Evolutionary conservation across 306 rosid species (phyloP).

Genomic region (Begonia masoniana): DNA sequence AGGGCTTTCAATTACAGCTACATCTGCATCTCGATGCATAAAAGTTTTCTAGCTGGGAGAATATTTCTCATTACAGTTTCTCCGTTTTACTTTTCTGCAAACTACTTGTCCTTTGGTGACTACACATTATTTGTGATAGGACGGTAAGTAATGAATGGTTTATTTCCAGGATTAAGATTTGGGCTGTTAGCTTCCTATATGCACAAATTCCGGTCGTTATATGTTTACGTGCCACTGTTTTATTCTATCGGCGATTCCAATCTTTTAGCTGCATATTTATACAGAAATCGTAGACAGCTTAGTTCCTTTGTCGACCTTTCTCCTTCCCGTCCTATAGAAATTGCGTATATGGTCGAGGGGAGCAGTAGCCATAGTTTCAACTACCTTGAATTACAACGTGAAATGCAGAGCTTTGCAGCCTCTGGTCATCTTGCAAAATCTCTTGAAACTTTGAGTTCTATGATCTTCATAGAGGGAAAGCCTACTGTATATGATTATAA

Average conservation of each 20-base stretch:
- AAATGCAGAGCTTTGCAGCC: conserved; percentile 23
- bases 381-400: conserved; percentile 16
- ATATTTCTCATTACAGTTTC: too few relatives aligned
- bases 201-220: too few relatives aligned
- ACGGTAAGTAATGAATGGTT: too few relatives aligned
- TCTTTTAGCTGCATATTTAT: not conserved
- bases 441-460: conserved; percentile 18
- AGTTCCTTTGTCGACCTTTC: conserved; percentile 11
- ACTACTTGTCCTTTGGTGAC: too few relatives aligned
- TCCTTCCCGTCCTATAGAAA: conserved; percentile 16
- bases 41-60: too few relatives aligned
- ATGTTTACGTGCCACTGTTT: too few relatives aligned
- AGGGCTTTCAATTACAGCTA: conserved; percentile 28
- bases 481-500: conserved; percentile 33
- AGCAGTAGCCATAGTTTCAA: conserved; percentile 1
- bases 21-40: not conserved
- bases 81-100: too few relatives aligned
- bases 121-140: too few relatives aligned
- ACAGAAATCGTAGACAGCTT: conserved; percentile 10
- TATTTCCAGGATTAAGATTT: too few relatives aligned
- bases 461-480: conserved; percentile 21
- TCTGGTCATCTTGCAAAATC: conserved; percentile 22
- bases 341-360: conserved; percentile 8
- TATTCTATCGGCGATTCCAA: conserved; percentile 8
- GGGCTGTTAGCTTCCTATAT: too few relatives aligned